Conservation (phyloP, 176 grass and related monocot genomes). For the Melocanna baccifera region DNA sequence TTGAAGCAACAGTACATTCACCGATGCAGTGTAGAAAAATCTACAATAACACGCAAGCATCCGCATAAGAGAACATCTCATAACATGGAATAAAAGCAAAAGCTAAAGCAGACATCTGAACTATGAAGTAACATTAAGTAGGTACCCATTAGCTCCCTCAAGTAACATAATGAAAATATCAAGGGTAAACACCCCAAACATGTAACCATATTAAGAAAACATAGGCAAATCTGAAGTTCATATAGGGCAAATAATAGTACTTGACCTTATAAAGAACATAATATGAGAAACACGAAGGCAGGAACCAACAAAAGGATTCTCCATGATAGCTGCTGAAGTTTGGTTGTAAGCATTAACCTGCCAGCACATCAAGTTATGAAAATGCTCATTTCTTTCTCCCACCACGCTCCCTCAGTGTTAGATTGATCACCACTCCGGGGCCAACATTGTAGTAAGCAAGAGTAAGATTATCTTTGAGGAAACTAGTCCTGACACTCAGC, state of each 20-base stretch:
- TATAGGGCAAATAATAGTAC: constrained; percentile 13
- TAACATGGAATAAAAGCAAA: background rate
- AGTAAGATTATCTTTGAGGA: constrained; percentile 89
- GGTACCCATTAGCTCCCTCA: background rate
- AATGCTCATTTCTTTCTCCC: constrained; percentile 88
- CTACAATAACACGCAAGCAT: constrained; percentile 13
- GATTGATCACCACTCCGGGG: constrained; percentile 64
- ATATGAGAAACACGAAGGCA: background rate
- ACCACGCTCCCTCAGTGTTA: constrained; percentile 90
- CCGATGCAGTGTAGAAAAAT: constrained; percentile 6
- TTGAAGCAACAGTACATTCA: background rate
- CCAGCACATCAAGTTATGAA: constrained; percentile 2
- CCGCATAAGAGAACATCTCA: constrained; percentile 14
- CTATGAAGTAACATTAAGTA: background rate
- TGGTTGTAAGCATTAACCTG: constrained; percentile 24
- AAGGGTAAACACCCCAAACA: background rate
- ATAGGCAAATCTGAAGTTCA: background rate
- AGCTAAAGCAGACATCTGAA: background rate
- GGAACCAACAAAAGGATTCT: constrained; percentile 29
- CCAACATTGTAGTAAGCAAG: constrained; percentile 97
- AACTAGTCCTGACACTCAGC: constrained; percentile 70
- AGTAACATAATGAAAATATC: constrained; percentile 9
- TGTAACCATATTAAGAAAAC: constrained; percentile 2
- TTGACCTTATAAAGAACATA: constrained; percentile 12
- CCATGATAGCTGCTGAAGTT: constrained; percentile 32